These are phyloP conservation scores for Alternaria brassicae DNA, from an alignment of 2,329 filamentous ascomycete species.

Conservation along the genomic window DNA sequence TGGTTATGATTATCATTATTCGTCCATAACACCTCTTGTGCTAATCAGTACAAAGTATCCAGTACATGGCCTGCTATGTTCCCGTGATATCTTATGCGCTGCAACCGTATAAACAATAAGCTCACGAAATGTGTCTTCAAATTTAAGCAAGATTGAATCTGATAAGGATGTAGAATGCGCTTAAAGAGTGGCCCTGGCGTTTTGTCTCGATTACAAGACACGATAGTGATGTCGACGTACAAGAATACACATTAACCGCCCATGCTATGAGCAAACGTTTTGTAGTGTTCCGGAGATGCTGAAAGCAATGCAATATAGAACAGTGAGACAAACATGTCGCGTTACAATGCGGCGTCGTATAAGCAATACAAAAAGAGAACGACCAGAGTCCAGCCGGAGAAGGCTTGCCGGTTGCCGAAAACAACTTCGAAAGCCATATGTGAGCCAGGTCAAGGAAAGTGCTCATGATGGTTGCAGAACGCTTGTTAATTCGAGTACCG, in stretches of 20 bases:
- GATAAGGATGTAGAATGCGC: not conserved
- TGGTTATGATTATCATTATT: slow-evolving; percentile 3
- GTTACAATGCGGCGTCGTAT: not conserved
- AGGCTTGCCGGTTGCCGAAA: not conserved
- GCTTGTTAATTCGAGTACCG: not conserved
- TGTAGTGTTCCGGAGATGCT: not conserved
- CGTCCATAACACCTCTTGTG: not conserved
- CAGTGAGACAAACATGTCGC: not conserved
- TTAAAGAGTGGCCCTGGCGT: slow-evolving; percentile 31
- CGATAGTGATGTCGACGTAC: slow-evolving; percentile 1
- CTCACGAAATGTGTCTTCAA: not conserved
- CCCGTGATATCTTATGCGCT: not conserved
- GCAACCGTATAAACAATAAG: slow-evolving; percentile 3
- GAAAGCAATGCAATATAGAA: not conserved
- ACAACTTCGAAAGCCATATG: not conserved
- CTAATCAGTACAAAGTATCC: slow-evolving; percentile 9
- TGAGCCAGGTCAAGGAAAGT: not conserved
- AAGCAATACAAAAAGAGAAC: not conserved
- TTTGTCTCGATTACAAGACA: slow-evolving; percentile 11
- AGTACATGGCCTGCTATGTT: slow-evolving; percentile 8
- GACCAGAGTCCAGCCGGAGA: not conserved
- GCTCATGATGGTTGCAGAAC: not conserved
- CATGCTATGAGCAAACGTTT: not conserved
- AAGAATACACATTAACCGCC: not conserved
- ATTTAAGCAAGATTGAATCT: not conserved